Conservation (phyloP, 2,329 filamentous ascomycete species). For the Dactylellina haptotyla region DNA sequence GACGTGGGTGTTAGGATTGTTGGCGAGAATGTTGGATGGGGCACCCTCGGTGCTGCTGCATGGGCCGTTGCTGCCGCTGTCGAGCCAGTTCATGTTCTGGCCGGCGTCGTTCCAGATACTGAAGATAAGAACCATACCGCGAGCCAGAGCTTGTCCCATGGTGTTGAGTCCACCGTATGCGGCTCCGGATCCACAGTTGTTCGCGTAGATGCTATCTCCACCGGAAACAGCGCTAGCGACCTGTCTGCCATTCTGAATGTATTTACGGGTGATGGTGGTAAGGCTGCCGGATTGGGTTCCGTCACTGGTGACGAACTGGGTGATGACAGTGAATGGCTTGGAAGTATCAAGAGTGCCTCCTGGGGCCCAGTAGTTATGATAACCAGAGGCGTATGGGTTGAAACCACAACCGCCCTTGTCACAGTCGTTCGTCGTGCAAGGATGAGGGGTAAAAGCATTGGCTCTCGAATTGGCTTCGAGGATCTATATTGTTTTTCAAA, state of each 20-base stretch:
- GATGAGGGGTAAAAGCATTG: conserved; percentile 55
- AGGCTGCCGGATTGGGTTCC: conserved; percentile 17
- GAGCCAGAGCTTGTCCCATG: conserved; percentile 64
- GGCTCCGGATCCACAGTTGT: conserved; percentile 31
- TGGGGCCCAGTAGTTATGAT: conserved; percentile 54
- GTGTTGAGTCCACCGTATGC: conserved; percentile 61
- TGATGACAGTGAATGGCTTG: conserved; percentile 53
- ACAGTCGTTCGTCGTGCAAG: conserved; percentile 47
- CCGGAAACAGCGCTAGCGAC: conserved; percentile 24
- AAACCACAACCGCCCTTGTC: conserved; percentile 42
- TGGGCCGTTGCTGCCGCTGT: conserved; percentile 66
- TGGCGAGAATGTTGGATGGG: conserved; percentile 64
- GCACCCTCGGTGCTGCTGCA: conserved; percentile 68
- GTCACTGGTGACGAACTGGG: conserved; percentile 54
- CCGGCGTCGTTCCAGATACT: conserved; percentile 69
- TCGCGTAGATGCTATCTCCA: conserved; percentile 29
- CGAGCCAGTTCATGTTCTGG: conserved; percentile 70
- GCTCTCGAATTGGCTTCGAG: conserved; percentile 55
- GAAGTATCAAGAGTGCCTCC: conserved; percentile 55
- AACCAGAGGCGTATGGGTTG: conserved; percentile 54
- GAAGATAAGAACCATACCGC: conserved; percentile 68
- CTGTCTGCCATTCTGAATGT: conserved; percentile 44
- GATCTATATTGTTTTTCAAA: conserved; percentile 46
- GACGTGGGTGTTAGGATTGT: conserved; percentile 66
- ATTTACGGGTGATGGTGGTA: conserved; percentile 38